These are phyloP conservation scores for Teunomyces gatunensis DNA, from an alignment of 805 yeast species.

Conservation along the genomic window DNA sequence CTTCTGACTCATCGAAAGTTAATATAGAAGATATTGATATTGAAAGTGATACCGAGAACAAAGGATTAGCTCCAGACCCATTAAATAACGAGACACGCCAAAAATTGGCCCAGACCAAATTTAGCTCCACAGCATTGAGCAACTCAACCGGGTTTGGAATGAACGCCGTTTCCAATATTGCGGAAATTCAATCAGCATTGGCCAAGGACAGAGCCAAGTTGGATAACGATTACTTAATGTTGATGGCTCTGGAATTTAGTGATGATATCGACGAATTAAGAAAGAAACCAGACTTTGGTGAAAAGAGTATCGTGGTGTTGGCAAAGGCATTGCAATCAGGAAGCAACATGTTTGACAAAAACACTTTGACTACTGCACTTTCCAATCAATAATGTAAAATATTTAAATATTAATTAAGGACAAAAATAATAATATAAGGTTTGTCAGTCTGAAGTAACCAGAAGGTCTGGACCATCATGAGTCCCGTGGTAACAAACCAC, in stretches of 20 bases:
- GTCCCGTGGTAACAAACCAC: too few species aligned
- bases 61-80: constrained; percentile 16
- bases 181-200: constrained; percentile 20
- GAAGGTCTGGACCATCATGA: too few species aligned
- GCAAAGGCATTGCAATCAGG: constrained; percentile 61
- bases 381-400: background rate
- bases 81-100: constrained; percentile 17
- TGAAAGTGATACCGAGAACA: constrained; percentile 23
- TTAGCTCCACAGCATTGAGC: constrained; percentile 23
- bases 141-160: constrained; percentile 13
- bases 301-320: constrained; percentile 52
- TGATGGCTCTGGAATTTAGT: constrained; percentile 58
- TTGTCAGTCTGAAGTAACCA: background rate
- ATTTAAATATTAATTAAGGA: background rate
- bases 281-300: constrained; percentile 59
- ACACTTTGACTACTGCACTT: constrained; percentile 35
- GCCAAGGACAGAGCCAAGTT: constrained; percentile 34
- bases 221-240: constrained; percentile 49
- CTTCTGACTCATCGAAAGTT: constrained; percentile 14
- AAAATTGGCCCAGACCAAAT: constrained; percentile 20
- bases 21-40: constrained; percentile 32
- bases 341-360: constrained; percentile 57
- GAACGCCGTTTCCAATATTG: constrained; percentile 10
- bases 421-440: background rate
- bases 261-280: constrained; percentile 61